Evolutionary conservation across 108 stramenopile genomes (phyloP), one percentile per base, ranked within the genome.

Genomic region (Asterionellopsis glacialis): DNA sequence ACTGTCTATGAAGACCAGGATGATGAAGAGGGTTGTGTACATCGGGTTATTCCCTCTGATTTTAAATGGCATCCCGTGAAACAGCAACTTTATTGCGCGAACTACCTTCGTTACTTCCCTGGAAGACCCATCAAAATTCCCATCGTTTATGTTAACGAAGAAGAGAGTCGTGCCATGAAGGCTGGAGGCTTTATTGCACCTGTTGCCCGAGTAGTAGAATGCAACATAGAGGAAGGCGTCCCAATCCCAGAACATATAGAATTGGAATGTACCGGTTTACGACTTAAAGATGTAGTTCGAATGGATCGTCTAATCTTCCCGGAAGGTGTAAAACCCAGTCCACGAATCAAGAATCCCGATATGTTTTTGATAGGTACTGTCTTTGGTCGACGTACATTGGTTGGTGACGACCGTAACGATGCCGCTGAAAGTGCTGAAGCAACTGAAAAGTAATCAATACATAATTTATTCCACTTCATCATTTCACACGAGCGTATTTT

Each of bases 101-200:
- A 93, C 55, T 93, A 72, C 56, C 45, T 80, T 1, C 72, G 92
- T 13, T 93, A 93, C 51, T 76, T 82, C 41, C 72, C 92, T 26
- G 76, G 69, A 11, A 74, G 85, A 66, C 84, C 87, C 11, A 74
- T 93, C 44, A 69, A 72, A 25, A 68, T 93, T 55, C 92, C 92
- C 11, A 54, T 93, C 26, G 47, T 47, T 0, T 65, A 73, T 28
- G 61, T 84, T 45, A 93, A 93, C 58, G 66, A 80, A 45, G 91
- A 93, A 69, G 85, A 87, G 61, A 74, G 72, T 51, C 84, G 81
- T 22, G 88, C 88, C 7, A 69, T 93, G 79, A 93, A 90, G 64
- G 69, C 83, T 11, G 87, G 85, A 22, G 88, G 88, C 18, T 94
- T 83, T 47, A 73, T 94, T 22, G 76, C 81, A 43, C 78, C 85